Conservation (phyloP, 371 early-diverging fungal species). For the Mucor sp. region DNA sequence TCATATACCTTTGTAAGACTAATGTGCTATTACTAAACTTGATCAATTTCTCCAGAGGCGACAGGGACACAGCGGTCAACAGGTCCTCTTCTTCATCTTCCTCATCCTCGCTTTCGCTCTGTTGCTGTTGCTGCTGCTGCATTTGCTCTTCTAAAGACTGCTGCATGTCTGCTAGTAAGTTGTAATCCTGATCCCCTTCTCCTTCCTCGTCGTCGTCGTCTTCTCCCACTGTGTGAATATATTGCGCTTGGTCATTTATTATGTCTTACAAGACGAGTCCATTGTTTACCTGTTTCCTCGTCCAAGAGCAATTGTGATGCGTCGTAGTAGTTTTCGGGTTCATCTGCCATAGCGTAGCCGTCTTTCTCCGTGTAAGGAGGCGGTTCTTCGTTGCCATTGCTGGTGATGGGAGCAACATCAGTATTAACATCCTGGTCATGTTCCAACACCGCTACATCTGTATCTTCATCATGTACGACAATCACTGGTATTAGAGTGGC, state of each 20-base stretch:
- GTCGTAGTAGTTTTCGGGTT: background rate
- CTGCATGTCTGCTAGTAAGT: background rate
- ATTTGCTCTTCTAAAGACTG: background rate
- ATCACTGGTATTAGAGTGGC: background rate
- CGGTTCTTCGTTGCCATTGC: background rate
- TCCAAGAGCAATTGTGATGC: background rate
- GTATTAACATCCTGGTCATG: background rate
- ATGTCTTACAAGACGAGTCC: background rate
- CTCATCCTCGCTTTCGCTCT: background rate
- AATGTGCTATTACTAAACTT: conserved; percentile 29
- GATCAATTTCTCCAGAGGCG: conserved; percentile 29
- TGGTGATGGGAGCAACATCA: background rate
- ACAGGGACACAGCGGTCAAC: conserved; percentile 13
- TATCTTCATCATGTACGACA: conserved; percentile 7
- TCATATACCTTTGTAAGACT: conserved; percentile 30
- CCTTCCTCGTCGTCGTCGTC: background rate
- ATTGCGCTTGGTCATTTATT: background rate
- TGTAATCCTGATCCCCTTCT: background rate
- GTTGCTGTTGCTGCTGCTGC: background rate
- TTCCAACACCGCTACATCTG: background rate
- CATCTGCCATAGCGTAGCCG: background rate
- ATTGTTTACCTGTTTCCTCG: background rate
- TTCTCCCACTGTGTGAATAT: background rate
- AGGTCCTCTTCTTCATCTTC: conserved; percentile 26
- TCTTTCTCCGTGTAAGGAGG: conserved; percentile 9